A percentile compares a stretch with the other conserved stretches of the same genome.
Evolutionary conservation across 106 monocot species (phyloP).

Genomic region (Gastrodia elata): DNA sequence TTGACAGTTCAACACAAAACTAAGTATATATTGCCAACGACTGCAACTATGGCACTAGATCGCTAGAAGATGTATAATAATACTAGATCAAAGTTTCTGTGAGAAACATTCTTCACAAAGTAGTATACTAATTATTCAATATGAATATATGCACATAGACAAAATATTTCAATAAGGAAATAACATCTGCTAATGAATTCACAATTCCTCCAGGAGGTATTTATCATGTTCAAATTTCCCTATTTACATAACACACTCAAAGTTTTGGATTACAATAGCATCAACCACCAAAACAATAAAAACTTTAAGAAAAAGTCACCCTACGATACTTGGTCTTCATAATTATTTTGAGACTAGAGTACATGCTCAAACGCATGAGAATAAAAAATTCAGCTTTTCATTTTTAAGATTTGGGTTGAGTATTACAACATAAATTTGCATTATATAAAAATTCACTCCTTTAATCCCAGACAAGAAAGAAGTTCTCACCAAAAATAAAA

Average conservation of each 20-base stretch:
- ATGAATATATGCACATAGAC: background rate
- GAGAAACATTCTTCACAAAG: background rate
- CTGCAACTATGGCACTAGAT: background rate
- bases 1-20: background rate
- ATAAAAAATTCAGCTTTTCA: background rate
- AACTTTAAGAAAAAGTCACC: background rate
- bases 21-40: background rate
- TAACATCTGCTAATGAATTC: background rate
- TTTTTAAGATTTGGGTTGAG: background rate
- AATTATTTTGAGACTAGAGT: background rate
- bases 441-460: background rate
- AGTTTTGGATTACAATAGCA: background rate
- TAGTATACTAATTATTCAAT: background rate
- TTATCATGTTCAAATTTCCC: background rate
- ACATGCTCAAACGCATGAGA: background rate
- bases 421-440: background rate
- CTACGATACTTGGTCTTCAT: background rate
- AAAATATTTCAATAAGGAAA: background rate
- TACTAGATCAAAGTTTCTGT: background rate
- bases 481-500: background rate
- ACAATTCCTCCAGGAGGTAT: background rate
- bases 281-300: background rate
- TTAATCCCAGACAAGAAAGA: background rate
- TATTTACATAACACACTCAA: background rate
- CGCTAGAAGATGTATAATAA: background rate